Conservation (phyloP, 2,329 filamentous ascomycete species). For the Sporothrix curviconia region DNA sequence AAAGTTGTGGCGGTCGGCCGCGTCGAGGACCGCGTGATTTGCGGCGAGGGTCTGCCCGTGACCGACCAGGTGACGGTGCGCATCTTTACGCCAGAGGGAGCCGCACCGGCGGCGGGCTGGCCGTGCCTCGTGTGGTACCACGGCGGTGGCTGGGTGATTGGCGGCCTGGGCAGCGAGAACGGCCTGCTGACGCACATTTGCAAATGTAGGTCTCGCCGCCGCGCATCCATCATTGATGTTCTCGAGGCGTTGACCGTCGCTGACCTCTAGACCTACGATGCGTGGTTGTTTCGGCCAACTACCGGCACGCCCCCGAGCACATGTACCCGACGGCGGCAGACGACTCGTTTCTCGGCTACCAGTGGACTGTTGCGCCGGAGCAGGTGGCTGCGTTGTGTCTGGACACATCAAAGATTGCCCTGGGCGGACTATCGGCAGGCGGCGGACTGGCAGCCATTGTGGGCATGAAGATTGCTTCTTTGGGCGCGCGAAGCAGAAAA, state of each 20-base stretch:
- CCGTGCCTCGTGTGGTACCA: constrained; percentile 52
- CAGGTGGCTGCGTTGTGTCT: constrained; percentile 24
- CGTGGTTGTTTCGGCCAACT: constrained; percentile 15
- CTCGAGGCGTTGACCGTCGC: background rate
- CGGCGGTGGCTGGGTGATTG: constrained; percentile 53
- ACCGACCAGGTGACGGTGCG: constrained; percentile 33
- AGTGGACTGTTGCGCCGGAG: background rate
- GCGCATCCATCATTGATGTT: background rate
- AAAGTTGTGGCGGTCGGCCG: constrained; percentile 33
- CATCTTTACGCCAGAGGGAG: constrained; percentile 43
- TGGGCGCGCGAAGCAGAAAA: no score
- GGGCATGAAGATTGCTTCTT: background rate
- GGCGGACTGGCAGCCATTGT: constrained; percentile 8
- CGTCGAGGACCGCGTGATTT: constrained; percentile 37
- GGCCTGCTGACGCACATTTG: constrained; percentile 50
- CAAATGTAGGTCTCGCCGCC: background rate
- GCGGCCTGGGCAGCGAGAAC: constrained; percentile 53
- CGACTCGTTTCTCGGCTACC: constrained; percentile 46
- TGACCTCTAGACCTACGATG: background rate
- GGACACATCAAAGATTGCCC: constrained; percentile 28
- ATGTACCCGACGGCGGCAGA: constrained; percentile 51
- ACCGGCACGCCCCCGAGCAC: constrained; percentile 47
- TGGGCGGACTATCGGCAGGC: constrained; percentile 26
- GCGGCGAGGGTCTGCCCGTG: constrained; percentile 34
- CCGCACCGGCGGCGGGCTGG: constrained; percentile 40